Base-by-base conservation (phyloP, 805 yeast genomes). In the Wickerhamomyces kurtzmanii region DNA sequence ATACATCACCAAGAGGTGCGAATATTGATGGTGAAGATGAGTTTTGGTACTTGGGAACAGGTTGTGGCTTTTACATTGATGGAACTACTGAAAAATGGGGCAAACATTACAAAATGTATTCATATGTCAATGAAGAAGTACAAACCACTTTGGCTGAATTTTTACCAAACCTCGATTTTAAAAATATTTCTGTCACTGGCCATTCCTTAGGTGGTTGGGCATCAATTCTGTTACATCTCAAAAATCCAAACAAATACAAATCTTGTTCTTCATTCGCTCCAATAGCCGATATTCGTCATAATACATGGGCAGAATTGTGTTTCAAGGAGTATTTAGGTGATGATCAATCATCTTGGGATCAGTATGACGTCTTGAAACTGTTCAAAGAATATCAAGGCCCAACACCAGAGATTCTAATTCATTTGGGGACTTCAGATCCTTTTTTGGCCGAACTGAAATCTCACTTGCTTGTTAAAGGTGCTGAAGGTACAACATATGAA, bases 181-280 rank as follows among this genome's bases (percentile, higher is more conserved):
- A 55, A 21, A 72, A 68, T 22, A 62, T 73, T 28, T 68, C 86
- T 13, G 70, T 86, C 36, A 71, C 85, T 13, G 96, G 96, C 24
- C 96, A 86, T 52, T 87, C 96, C 1, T 86, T 86, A 96, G 96
- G 96, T 22, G 96, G 96, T 3, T 82, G 67, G 49, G 96, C 96
- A 23, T 89, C 96, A 0, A 53, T 86, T 35, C 57, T 77, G 33
- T 55, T 71, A 19, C 69, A 48, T 34, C 55, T 86, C 34, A 68
- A 64, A 36, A 69, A 76, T 48, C 57, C 57, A 40, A 77, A 72
- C 3, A 58, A 55, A 45, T 86, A 76, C 62, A 69, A 69, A 49
- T 72, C 86, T 3, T 84, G 79, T 26, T 71, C 83, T 30, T 94
- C 94, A 1, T 86, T 86, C 57, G 72, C 94, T 1, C 95, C 96